Percentiles rank a stretch among this genome's conserved stretches.
Conservation (phyloP, 768 basidiomycete genomes). For the Myochromella boudieri region DNA sequence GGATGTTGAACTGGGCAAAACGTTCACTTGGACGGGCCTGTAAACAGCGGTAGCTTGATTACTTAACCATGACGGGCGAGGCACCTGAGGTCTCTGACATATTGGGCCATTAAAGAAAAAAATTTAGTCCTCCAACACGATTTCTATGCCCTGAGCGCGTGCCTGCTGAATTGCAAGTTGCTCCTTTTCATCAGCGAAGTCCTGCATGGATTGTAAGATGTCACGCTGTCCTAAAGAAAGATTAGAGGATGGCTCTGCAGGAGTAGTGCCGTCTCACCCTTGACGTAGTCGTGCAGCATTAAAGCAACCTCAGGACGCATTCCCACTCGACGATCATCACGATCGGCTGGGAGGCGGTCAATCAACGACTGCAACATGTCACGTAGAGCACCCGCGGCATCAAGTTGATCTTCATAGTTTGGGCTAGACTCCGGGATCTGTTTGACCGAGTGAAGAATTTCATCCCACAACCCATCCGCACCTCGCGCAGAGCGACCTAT, state of each 20-base stretch:
- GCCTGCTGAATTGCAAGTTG: conserved; percentile 47
- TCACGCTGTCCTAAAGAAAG: conserved; percentile 50
- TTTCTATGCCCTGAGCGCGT: conserved; percentile 49
- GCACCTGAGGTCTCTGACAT: neutral
- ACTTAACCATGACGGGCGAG: neutral
- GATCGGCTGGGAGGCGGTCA: conserved; percentile 44
- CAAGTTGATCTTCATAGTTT: conserved; percentile 63
- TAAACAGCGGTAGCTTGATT: conserved; percentile 15
- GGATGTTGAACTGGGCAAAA: conserved; percentile 31
- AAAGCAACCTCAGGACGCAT: conserved; percentile 55
- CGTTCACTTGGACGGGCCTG: conserved; percentile 43
- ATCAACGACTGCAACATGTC: conserved; percentile 63
- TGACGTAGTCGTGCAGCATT: conserved; percentile 71
- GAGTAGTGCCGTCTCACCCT: conserved; percentile 40
- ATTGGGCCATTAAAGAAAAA: neutral
- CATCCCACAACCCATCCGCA: conserved; percentile 60
- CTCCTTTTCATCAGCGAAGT: conserved; percentile 48
- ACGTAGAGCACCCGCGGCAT: conserved; percentile 61
- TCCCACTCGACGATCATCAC: conserved; percentile 15
- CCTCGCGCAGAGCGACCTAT: conserved; percentile 58
- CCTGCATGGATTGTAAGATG: conserved; percentile 55
- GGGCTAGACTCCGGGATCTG: conserved; percentile 24
- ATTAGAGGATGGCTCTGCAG: neutral
- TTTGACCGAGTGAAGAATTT: conserved; percentile 37
- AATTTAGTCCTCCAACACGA: conserved; percentile 44